Percentiles rank a stretch among this genome's conserved stretches.
These are phyloP conservation scores for Aspergillus aculeatinus DNA, from an alignment of 2,329 filamentous ascomycete genomes.

Conservation along the genomic window DNA sequence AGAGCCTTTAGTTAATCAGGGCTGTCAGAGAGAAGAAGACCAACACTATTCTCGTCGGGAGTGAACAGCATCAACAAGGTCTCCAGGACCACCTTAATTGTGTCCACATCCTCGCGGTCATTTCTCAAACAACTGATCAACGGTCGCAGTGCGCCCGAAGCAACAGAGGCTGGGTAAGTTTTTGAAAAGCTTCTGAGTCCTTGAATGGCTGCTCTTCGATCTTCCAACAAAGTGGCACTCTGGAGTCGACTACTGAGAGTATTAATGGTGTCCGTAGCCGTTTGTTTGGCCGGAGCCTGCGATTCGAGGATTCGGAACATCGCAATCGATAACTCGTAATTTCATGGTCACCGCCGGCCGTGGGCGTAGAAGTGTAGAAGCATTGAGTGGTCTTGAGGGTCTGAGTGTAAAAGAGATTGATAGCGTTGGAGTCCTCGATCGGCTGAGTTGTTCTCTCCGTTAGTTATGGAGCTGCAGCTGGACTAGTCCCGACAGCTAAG, in stretches of 20 bases:
- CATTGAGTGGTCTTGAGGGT: constrained; percentile 27
- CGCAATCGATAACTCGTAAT: constrained; percentile 34
- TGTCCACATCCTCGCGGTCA: constrained; percentile 93
- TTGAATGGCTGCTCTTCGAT: constrained; percentile 87
- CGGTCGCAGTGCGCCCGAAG: constrained; percentile 84
- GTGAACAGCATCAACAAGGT: constrained; percentile 91
- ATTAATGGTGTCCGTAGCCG: constrained; percentile 89
- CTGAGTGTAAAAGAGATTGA: neutral
- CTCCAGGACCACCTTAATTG: constrained; percentile 90
- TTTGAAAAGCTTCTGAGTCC: constrained; percentile 95
- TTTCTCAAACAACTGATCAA: constrained; percentile 81
- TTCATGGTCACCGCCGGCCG: constrained; percentile 43
- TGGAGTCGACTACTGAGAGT: constrained; percentile 82
- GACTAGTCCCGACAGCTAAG: constrained; percentile 4
- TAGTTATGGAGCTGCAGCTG: constrained; percentile 3
- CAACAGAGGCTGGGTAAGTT: constrained; percentile 91
- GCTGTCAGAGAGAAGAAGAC: constrained; percentile 28
- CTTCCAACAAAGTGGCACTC: constrained; percentile 89
- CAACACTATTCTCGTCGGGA: constrained; percentile 60
- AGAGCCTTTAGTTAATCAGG: constrained; percentile 17
- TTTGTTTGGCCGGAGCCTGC: constrained; percentile 89
- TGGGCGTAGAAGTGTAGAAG: constrained; percentile 24
- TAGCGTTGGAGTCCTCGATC: constrained; percentile 11
- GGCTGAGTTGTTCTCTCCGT: constrained; percentile 20
- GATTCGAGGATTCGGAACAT: constrained; percentile 62